Evolutionary conservation across 495 filamentous ascomycete species (phyloP), one percentile per base, ranked within the genome.

Genomic region (Hypomontagnella monticulosa): DNA sequence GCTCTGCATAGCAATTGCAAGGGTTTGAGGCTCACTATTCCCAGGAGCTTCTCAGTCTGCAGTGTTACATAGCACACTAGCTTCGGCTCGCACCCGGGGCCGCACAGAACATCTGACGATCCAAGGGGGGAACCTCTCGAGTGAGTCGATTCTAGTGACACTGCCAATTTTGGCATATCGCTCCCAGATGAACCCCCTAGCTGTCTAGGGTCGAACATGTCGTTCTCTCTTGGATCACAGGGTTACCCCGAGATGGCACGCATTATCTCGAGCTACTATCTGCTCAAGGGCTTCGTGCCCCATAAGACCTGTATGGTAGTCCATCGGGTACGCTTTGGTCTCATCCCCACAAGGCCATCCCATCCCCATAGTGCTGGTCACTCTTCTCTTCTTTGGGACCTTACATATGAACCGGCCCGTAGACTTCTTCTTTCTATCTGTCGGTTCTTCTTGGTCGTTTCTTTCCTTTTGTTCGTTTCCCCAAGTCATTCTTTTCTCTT

Each of bases 1-100:
- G 66, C 44, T 34, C 40, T 49, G 54, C 55, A 64, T 64, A 63
- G 15, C 30, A 53, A 1, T 27, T n/a, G 19, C 66, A 44, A 51
- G 66, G 66, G 60, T 63, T 11, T 59, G 49, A 63, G 34, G 48
- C 54, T 68, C 59, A n/a, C 37, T 37, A 30, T 56, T 20, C 36
- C 55, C 48, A 40, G 16, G 43, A 33, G 4, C 33, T 47, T 36
- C 32, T 44, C 18, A 63, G 20, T 0, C 20, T 49, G 19, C 49
- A 53, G 49, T 40, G 38, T 61, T 43, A 56, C 66, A n/a, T n/a
- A n/a, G n/a, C n/a, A n/a, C n/a, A 64, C 30, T 61, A 47, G 55
- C 66, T 57, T 69, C 66, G 66, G 66, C 53, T 69, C 38, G 43
- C 51, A 64, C 48, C 66, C 60, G 66, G 60, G 55, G 60, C 42